Percentiles rank a stretch among this genome's conserved stretches.
Conservation (phyloP, 495 filamentous ascomycete species). For the Trichodelitschia bisporula region DNA sequence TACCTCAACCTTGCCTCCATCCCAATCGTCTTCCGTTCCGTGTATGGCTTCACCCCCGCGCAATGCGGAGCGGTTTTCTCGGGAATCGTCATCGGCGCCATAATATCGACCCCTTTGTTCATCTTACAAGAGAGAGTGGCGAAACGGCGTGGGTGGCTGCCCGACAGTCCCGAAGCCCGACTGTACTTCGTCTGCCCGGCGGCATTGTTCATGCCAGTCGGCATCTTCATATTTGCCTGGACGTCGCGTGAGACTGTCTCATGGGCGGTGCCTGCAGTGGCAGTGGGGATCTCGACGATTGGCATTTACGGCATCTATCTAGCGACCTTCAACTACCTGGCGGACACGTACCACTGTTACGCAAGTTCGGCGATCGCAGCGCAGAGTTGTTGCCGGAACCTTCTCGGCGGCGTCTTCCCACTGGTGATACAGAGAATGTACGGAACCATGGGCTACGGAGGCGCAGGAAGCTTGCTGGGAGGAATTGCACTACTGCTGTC, state of each 20-base stretch:
- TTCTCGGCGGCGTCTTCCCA: slow-evolving; percentile 65
- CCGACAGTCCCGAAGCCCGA: slow-evolving; percentile 44
- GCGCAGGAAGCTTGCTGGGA: slow-evolving; percentile 54
- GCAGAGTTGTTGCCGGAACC: slow-evolving; percentile 64
- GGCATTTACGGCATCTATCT: slow-evolving; percentile 80
- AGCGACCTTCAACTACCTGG: slow-evolving; percentile 81
- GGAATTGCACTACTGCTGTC: slow-evolving; percentile 46
- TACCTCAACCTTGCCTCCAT: slow-evolving; percentile 66
- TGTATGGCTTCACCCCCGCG: slow-evolving; percentile 42
- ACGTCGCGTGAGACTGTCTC: slow-evolving; percentile 38
- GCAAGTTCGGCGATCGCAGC: slow-evolving; percentile 73
- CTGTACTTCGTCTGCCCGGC: slow-evolving; percentile 68
- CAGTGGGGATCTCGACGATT: slow-evolving; percentile 51
- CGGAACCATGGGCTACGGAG: slow-evolving; percentile 38
- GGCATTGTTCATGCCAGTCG: slow-evolving; percentile 41
- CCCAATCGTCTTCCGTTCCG: slow-evolving; percentile 48
- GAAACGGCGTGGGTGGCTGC: slow-evolving; percentile 16
- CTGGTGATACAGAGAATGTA: slow-evolving; percentile 53
- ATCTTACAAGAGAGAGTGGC: slow-evolving; percentile 44
- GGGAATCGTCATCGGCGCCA: slow-evolving; percentile 41
- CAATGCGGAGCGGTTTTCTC: slow-evolving; percentile 50
- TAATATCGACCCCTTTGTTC: slow-evolving; percentile 45
- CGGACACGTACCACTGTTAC: slow-evolving; percentile 71
- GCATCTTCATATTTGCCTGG: slow-evolving; percentile 68
- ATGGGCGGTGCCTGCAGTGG: slow-evolving; percentile 57